Base-by-base conservation (phyloP, 129 eudicot genomes). In the Solidago caesia region DNA sequence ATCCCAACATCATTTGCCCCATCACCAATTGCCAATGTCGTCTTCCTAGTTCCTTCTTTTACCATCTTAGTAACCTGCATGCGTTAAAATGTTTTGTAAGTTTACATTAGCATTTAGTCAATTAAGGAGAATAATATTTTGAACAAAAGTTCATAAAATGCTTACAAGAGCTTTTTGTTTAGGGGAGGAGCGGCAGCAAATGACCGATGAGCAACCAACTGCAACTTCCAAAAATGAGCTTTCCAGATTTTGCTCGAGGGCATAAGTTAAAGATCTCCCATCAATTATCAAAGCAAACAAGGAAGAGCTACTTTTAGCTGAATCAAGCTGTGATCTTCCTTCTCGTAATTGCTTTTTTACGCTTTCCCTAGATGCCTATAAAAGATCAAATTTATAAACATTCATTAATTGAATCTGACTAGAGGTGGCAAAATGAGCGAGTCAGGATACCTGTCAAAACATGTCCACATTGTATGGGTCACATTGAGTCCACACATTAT, bases 1-100 rank as follows among this genome's bases (percentile, higher is more conserved):
- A 94, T 94, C 78, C 99, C 96, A 57, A 94, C 99, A 82, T 94
- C 98, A 80, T 93, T 93, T 79, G 98, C 98, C 64, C 98, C 98
- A 64, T 93, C 98, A 44, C 98, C 98, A 69, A 94, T 88, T 56
- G 96, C 99, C 69, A 95, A 70, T 21, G 90, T 95, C 42, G 96
- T 91, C 80, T 82, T 87, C 67, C 97, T 82, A 15, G 86, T 85
- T 55, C 96, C 93, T 71, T 76, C 73, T 77, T 95, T 95, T 21
- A 95, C 97, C 97, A 95, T 86, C 73, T 90, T 89, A 44, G 99
- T 87, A 77, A 95, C 99, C 99, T 95, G 87, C 78, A 81, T 1
- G 74, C 69, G 84, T 85, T 76, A 84, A 66, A 77, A 52, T 65
- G 58, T 44, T 64, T 51, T 8, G 78, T 85, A 79, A 85, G 79